Base-by-base conservation (phyloP, 2,329 filamentous ascomycete species). In the Penicillium sp. region DNA sequence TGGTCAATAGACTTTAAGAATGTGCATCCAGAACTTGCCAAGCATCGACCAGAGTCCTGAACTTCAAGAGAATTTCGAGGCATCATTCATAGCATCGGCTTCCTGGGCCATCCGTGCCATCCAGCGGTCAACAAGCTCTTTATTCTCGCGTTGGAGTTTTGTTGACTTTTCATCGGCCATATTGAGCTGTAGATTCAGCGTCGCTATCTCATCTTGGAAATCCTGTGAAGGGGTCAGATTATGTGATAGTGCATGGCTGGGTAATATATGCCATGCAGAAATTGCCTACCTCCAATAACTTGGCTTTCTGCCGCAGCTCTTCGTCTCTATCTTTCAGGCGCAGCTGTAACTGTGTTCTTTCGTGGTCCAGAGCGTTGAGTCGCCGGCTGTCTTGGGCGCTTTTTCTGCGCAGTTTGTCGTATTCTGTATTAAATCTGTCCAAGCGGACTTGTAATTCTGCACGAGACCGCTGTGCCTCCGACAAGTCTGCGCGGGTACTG, bases 121-220 rank as follows among this genome's bases (percentile, higher is more conserved):
- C 89, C 90, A 97, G 44, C 93, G 78, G 65, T 89, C 85, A 43
- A 96, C 83, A 45, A 98, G 76, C 56, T 95, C 87, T 63, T 87
- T 84, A 64, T 97, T 97, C 66, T 97, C 93, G 49, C 77, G 78
- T 63, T 83, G 80, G 52, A 95, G 73, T 67, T 82, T 84, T 63
- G 85, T 82, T 23, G 79, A 77, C 62, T 82, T 81, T 65, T 90
- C 80, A 66, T 94, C 89, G 3, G 85, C 84, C 74, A 96, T 81
- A 57, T 93, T 89, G 35, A 96, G 76, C 68, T 97, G 87, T 55
- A 97, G 75, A 57, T 90, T 90, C 38, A 96, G 72, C 1, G 88
- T 85, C 41, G 95, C 84, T 69, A 95, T 84, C 68, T 98, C 93
- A 69, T 96, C 90, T 71, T 97, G 91, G 43, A 95, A 84, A 61